These are phyloP conservation scores for Clarireedia sp. DNA, from an alignment of 2,329 filamentous ascomycete species.

Conservation along the genomic window DNA sequence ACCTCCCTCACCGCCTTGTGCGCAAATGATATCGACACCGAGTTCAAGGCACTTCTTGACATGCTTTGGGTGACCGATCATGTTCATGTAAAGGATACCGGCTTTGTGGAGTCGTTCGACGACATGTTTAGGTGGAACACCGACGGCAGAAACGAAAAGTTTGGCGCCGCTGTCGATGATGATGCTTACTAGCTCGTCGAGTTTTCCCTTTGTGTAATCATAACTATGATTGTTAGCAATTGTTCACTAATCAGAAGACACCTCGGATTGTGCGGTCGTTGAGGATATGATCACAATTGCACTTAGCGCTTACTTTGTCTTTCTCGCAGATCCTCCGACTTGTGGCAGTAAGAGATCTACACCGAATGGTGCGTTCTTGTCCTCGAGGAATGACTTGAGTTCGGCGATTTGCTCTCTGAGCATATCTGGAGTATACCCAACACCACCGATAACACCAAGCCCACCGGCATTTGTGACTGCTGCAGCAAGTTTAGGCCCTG, in stretches of 20 bases:
- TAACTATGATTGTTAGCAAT: conserved; percentile 53
- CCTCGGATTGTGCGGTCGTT: too few relatives aligned
- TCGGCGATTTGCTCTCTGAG: conserved; percentile 89
- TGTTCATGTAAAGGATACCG: conserved; percentile 98
- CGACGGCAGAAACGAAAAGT: conserved; percentile 95
- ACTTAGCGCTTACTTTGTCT: conserved; percentile 66
- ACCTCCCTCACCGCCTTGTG: conserved; percentile 94
- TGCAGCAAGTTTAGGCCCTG: conserved; percentile 89
- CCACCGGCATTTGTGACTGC: conserved; percentile 96
- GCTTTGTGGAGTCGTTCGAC: conserved; percentile 84
- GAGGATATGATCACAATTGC: conserved; percentile 8
- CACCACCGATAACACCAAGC: conserved; percentile 90
- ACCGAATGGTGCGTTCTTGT: conserved; percentile 93
- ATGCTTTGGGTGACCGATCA: conserved; percentile 99
- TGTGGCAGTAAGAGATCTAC: conserved; percentile 91
- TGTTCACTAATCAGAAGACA: conserved; percentile 12
- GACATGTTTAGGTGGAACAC: conserved; percentile 79
- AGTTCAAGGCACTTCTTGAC: conserved; percentile 90
- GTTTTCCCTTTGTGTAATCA: conserved; percentile 99
- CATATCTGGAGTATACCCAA: conserved; percentile 96
- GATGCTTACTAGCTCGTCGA: conserved; percentile 81
- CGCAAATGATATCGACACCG: conserved; percentile 94
- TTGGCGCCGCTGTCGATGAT: conserved; percentile 86
- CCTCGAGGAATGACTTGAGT: conserved; percentile 76
- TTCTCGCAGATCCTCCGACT: conserved; percentile 86